phyloP scores from a whole-genome alignment of 2,329 filamentous ascomycete species.

The Sphaerulina vaccinii region DNA sequence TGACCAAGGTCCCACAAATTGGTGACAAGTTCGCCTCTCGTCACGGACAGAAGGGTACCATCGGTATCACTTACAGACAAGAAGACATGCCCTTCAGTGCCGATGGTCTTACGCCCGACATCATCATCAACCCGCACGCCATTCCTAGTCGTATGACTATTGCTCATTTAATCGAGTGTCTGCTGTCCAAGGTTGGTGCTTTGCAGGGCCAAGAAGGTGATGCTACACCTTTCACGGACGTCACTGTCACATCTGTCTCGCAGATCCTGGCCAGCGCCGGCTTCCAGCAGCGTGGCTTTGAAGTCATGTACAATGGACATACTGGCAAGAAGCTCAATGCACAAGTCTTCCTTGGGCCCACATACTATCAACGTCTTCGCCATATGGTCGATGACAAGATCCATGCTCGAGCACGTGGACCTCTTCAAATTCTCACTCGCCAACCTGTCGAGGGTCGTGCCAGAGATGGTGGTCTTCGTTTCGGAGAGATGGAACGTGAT shows the following conservation, averaged over 20 bases:
- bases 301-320: conserved; percentile 98
- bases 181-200: conserved; percentile 92
- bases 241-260: conserved; percentile 92
- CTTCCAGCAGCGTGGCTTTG: conserved; percentile 95
- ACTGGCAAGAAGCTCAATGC: conserved; percentile 90
- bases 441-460: conserved; percentile 98
- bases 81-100: conserved; percentile 98
- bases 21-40: conserved; percentile 99
- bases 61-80: conserved; percentile 95
- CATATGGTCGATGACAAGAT: conserved; percentile 99
- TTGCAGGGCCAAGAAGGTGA: conserved; percentile 94
- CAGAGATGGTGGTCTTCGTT: conserved; percentile 93
- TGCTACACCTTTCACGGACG: conserved; percentile 95
- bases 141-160: conserved; percentile 99
- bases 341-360: conserved; percentile 95
- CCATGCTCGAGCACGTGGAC: conserved; percentile 94
- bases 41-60: conserved; percentile 98
- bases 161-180: conserved; percentile 98
- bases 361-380: conserved; percentile 96
- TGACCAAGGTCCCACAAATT: conserved; percentile 97
- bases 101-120: conserved; percentile 87
- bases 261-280: conserved; percentile 81
- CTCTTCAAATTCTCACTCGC: conserved; percentile 93
- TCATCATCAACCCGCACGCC: conserved; percentile 99
- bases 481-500: conserved; percentile 99